Evolutionary conservation across 2,329 filamentous ascomycete species (phyloP), one percentile per base, ranked within the genome.

Genomic region (Botrytis medusae): DNA sequence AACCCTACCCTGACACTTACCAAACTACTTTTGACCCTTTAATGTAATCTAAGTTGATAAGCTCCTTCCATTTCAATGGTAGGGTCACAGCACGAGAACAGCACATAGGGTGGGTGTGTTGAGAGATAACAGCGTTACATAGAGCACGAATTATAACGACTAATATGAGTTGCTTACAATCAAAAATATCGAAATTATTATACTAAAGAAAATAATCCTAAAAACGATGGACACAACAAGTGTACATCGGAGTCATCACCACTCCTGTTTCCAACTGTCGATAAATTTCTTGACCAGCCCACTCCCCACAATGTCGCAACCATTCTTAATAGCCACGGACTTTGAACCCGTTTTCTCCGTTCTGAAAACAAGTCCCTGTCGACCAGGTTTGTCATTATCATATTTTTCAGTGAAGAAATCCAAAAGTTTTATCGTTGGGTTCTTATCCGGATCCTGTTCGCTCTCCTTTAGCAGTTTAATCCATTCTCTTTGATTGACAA

Each of bases 391-490:
- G 32, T 84, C 83, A 61, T 84, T 83, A 65, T 85, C 84, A 74
- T 88, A 89, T 77, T 88, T 88, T 2, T 77, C 80, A 68, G 79
- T 80, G 75, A 87, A 88, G 40, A 85, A 85, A 62, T 87, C 86
- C 0, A 89, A 76, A 59, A 89, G 81, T 81, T 89, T 89, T 70
- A 88, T 78, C 22, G 84, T 86, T 0, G 86, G 86, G 75, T 87
- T 88, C 73, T 79, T 80, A 2, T 81, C 80, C 6, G 86, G 84
- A 77, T 89, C 86, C 2, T 81, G 82, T 68, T 88, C 84, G 3
- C 84, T 84, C 2, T 80, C 80, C 6, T 84, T 81, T 20, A 89
- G 76, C 2, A 82, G 79, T 8, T 79, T 75, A 29, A 87, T 78
- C 86, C 86, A 87, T 71, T 86, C 83, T 14, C 80, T 79, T 57